A percentile compares a stretch with the other conserved stretches of the same genome.
These are phyloP conservation scores for Nematocida sp. DNA, from an alignment of 371 early-diverging fungal genomes.

Conservation along the genomic window DNA sequence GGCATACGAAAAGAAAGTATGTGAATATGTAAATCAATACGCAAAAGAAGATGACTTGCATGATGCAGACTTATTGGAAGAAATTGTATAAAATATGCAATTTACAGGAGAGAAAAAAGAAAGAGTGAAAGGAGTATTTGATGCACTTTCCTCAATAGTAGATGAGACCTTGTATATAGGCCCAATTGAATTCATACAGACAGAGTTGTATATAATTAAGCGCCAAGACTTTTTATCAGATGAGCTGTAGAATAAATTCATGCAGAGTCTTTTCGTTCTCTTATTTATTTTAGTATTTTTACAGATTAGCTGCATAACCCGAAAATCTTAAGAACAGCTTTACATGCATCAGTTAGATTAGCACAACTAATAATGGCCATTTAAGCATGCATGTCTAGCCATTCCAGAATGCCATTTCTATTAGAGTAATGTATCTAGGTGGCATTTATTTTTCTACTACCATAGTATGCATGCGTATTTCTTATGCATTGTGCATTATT, in stretches of 20 bases:
- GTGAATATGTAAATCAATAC: slow-evolving; percentile 64
- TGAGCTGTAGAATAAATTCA: slow-evolving; percentile 3
- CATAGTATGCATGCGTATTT: too few relatives aligned
- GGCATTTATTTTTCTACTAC: too few relatives aligned
- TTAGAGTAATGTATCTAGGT: too few relatives aligned
- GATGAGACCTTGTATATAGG: slow-evolving; percentile 40
- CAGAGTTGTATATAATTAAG: not conserved
- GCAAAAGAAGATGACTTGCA: slow-evolving; percentile 49
- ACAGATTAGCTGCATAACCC: not conserved
- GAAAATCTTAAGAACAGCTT: not conserved
- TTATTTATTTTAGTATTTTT: too few relatives aligned
- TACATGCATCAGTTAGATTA: not conserved
- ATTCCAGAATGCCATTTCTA: too few relatives aligned
- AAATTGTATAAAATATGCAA: slow-evolving; percentile 48
- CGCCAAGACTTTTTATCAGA: not conserved
- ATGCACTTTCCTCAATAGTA: slow-evolving; percentile 35
- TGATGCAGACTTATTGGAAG: slow-evolving; percentile 40
- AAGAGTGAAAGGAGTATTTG: slow-evolving; percentile 22
- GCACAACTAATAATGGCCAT: too few relatives aligned
- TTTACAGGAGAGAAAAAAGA: slow-evolving; percentile 16
- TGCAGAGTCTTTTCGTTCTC: too few relatives aligned
- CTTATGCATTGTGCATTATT: too few relatives aligned
- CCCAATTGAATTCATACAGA: not conserved
- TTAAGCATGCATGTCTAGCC: too few relatives aligned
- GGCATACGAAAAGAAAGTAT: slow-evolving; percentile 75